Conservation (phyloP, 345 rosid species). For the Citropsis articulata region DNA sequence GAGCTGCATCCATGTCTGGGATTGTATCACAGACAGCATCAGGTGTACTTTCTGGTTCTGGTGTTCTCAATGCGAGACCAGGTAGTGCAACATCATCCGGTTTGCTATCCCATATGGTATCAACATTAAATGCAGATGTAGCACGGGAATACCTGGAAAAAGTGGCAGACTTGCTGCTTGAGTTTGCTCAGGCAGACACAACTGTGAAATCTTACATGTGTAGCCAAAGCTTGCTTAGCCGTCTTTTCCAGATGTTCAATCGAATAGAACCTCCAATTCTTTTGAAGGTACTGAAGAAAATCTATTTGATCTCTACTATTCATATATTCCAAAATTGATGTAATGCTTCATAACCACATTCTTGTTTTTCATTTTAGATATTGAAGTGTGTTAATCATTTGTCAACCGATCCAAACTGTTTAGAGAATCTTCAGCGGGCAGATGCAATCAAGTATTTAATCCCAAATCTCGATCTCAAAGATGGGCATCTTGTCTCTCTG, state of each 20-base stretch:
- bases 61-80: constrained; percentile 93
- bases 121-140: constrained; percentile 82
- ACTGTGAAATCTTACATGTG: constrained; percentile 89
- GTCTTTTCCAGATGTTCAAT: constrained; percentile 93
- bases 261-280: constrained; percentile 85
- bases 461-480: constrained; percentile 93
- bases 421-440: constrained; percentile 95
- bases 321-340: neutral
- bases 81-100: constrained; percentile 98
- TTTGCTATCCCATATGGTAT: constrained; percentile 85
- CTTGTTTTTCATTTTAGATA: constrained; percentile 44
- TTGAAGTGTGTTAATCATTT: constrained; percentile 83
- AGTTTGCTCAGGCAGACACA: constrained; percentile 96
- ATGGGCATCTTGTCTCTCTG: constrained; percentile 75
- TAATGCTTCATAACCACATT: constrained; percentile 13
- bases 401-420: constrained; percentile 93
- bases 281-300: constrained; percentile 57
- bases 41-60: constrained; percentile 95
- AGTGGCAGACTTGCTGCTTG: constrained; percentile 95
- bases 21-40: constrained; percentile 90
- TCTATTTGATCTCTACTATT: constrained; percentile 4
- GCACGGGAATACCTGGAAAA: constrained; percentile 95
- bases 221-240: constrained; percentile 86
- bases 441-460: constrained; percentile 91
- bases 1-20: constrained; percentile 74